phyloP scores from a whole-genome alignment of 2,329 filamentous ascomycete genomes.

The Fusarium poae region DNA sequence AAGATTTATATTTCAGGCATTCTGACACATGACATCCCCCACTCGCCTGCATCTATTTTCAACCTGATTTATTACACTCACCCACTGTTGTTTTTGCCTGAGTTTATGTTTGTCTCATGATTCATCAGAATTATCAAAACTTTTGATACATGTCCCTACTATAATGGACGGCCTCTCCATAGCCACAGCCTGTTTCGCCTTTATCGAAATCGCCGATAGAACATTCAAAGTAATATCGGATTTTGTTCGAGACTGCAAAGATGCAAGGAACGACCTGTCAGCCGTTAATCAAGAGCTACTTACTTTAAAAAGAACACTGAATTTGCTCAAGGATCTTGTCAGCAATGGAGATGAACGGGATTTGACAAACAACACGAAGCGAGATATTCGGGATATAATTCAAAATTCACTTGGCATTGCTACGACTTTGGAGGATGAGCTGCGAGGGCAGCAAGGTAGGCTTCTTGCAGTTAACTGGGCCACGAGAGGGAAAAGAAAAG shows the following conservation, averaged over 20 bases:
- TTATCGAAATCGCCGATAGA: slow-evolving; percentile 15
- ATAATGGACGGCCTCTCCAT: slow-evolving; percentile 14
- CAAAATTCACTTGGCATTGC: not conserved
- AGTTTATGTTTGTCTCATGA: not conserved
- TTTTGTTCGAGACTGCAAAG: slow-evolving; percentile 1
- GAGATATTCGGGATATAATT: slow-evolving; percentile 1
- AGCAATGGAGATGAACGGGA: not conserved
- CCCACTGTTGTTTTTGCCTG: too few relatives aligned
- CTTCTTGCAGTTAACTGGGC: slow-evolving; percentile 7
- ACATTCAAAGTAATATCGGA: not conserved
- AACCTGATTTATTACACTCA: not conserved
- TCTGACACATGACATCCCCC: not conserved
- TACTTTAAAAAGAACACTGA: slow-evolving; percentile 1
- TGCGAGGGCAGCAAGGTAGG: not conserved
- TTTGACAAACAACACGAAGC: not conserved
- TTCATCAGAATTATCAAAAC: too few relatives aligned
- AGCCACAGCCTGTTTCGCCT: slow-evolving; percentile 12
- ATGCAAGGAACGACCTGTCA: slow-evolving; percentile 1
- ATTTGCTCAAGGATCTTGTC: slow-evolving; percentile 5
- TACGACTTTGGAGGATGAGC: not conserved
- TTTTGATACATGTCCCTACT: too few relatives aligned
- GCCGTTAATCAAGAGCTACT: not conserved
- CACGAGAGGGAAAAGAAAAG: not conserved
- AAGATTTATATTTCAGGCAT: not conserved
- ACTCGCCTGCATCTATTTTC: not conserved